Conservation (phyloP, 805 yeast genomes). For the Candida palmyrensis region DNA sequence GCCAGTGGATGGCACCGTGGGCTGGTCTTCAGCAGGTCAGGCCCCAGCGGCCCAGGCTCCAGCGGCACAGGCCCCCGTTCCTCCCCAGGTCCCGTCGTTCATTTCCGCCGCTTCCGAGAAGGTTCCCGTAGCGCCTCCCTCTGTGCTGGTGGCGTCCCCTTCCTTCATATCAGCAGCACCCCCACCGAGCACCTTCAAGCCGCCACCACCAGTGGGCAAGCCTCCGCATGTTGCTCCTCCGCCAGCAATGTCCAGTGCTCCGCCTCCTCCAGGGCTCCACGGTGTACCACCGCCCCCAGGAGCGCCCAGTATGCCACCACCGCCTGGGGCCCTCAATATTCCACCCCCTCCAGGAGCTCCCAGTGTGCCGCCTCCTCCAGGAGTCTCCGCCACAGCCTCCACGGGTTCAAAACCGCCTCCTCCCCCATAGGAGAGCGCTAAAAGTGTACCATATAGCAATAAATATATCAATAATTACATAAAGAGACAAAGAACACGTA, state of each 20-base stretch:
- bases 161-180: too few relatives aligned
- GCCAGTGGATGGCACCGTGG: too few relatives aligned
- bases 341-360: conserved; percentile 1
- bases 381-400: conserved; percentile 2
- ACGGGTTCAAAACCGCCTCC: conserved; percentile 1
- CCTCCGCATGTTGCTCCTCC: conserved; percentile 1
- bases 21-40: too few relatives aligned
- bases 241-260: neutral
- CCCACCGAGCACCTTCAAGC: too few relatives aligned
- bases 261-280: conserved; percentile 7
- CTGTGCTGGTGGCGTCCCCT: conserved; percentile 5
- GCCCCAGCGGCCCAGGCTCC: too few relatives aligned
- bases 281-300: conserved; percentile 12
- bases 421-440: too few relatives aligned
- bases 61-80: neutral
- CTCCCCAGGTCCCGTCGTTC: conserved; percentile 1
- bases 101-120: neutral
- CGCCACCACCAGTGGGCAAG: conserved; percentile 3
- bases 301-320: conserved; percentile 14
- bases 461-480: conserved; percentile 1
- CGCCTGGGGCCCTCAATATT: conserved; percentile 10
- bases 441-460: neutral
- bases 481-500: too few relatives aligned
- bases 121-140: too few relatives aligned
- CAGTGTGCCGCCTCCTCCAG: conserved; percentile 1